Base-by-base conservation (phyloP, 257 asterid genomes). In the Galeopsis tetrahit region DNA sequence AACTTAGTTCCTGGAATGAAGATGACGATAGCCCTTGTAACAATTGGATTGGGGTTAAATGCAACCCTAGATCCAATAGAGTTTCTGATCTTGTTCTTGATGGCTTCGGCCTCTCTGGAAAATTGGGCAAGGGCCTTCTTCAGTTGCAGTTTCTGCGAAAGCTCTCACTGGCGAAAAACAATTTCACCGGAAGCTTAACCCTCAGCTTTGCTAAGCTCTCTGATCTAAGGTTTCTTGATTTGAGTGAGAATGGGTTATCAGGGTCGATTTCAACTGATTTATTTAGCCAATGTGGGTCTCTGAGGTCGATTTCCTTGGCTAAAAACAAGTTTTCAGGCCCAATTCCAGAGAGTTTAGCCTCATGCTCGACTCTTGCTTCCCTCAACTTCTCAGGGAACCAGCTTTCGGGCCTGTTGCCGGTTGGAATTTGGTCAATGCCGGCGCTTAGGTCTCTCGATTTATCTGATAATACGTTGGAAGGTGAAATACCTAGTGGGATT, bases 1-100 rank as follows among this genome's bases (percentile, higher is more conserved):
- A 88, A 73, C 69, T 95, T 43, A 64, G 38, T 35, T 90, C 99
- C 28, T 95, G 99, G 99, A 90, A 85, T 64, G 99, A 92, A 80
- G 98, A 95, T 51, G 98, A 86, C 42, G 85, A 86, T 14, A 92
- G 83, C 86, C 92, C 99, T 10, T 95, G 98, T 73, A 85, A 72
- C 61, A 82, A 75, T 55, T 95, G 99, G 99, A 21, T 68, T 43
- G 97, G 99, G 72, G 84, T 95, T 4, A 81, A 81, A 81, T 92
- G 97, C 77, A 86, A 90, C 82, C 94, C 94, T 46, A 87, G 94
- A 92, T 92, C 98, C 88, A 92, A 90, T 65, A 81, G 99, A 75
- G 99, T 95, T 3, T 78, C 96, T 42, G 98, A 92, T 68, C 90
- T 95, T 71, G 89, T 85, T 69, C 96, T 95, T 63, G 98, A 92